phyloP scores from a whole-genome alignment of 352 stramenopile genomes.

The Globisporangium canariense region DNA sequence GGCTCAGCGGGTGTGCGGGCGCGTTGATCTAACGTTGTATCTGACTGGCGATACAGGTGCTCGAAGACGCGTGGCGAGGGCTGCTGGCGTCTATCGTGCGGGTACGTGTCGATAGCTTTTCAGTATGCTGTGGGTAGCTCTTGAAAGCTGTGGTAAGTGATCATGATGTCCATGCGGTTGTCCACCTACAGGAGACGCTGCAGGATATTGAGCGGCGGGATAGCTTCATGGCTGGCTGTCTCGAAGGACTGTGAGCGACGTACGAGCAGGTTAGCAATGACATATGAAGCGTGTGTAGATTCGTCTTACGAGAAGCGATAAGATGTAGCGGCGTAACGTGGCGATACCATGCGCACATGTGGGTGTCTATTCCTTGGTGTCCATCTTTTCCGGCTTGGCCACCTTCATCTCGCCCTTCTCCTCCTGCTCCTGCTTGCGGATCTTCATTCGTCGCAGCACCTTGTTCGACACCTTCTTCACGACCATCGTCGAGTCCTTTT shows the following conservation, averaged over 20 bases:
- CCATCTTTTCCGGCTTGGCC: slow-evolving; percentile 45
- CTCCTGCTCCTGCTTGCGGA: slow-evolving; percentile 57
- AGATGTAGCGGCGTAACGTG: not conserved
- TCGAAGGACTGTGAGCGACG: slow-evolving; percentile 49
- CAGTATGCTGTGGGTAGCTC: too few species aligned
- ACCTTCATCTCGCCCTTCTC: slow-evolving; percentile 36
- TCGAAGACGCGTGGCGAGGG: slow-evolving; percentile 52
- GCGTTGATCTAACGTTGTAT: not conserved
- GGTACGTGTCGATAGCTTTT: slow-evolving; percentile 20
- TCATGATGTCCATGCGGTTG: not conserved
- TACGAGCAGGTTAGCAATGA: not conserved
- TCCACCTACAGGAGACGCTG: slow-evolving; percentile 47
- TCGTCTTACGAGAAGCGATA: not conserved
- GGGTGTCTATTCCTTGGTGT: slow-evolving; percentile 41
- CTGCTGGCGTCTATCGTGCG: slow-evolving; percentile 57
- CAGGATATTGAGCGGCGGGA: slow-evolving; percentile 64
- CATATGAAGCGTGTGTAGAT: not conserved
- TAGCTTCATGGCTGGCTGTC: slow-evolving; percentile 60
- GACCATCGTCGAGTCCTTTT: slow-evolving; percentile 43
- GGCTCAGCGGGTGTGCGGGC: not conserved
- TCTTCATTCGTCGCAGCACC: slow-evolving; percentile 61
- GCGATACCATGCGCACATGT: not conserved
- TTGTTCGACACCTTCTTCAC: slow-evolving; percentile 79
- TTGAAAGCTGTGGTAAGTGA: too few species aligned
- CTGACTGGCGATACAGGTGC: slow-evolving; percentile 22